A percentile compares a stretch with the other conserved stretches of the same genome.
These are phyloP conservation scores for Coelastrella sp. DNA, from an alignment of 139 green algal species.

Conservation along the genomic window DNA sequence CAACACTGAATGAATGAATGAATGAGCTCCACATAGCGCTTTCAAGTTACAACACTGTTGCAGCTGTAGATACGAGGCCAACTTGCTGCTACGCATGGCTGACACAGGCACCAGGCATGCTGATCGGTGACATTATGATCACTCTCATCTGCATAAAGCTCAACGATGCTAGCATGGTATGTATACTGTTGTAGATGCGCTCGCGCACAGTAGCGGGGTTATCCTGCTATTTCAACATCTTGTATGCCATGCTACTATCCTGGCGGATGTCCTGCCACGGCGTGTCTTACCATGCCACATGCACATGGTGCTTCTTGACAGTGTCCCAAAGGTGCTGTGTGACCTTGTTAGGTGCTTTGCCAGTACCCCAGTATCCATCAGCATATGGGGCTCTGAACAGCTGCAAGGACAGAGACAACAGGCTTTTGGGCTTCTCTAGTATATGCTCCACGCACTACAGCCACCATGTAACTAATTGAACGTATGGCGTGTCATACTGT, in stretches of 20 bases:
- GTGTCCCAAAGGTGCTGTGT: neutral
- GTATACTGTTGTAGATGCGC: neutral
- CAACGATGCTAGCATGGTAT: neutral
- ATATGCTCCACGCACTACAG: too few species aligned
- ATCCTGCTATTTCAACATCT: too few species aligned
- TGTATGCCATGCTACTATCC: too few species aligned
- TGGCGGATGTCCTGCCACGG: too few species aligned
- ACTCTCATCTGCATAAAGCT: too few species aligned
- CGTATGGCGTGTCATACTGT: too few species aligned
- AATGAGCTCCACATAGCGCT: too few species aligned
- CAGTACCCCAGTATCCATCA: neutral
- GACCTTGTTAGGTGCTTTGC: neutral
- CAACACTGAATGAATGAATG: neutral
- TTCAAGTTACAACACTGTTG: neutral
- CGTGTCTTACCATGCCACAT: constrained; percentile 10
- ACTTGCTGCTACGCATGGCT: neutral
- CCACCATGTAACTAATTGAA: too few species aligned
- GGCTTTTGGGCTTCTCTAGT: too few species aligned
- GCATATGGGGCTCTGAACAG: constrained; percentile 35
- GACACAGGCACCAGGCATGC: neutral
- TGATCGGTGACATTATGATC: too few species aligned
- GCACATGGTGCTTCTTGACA: neutral
- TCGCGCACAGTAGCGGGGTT: too few species aligned
- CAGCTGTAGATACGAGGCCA: neutral
- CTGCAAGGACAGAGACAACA: neutral